Evolutionary conservation across 2,329 filamentous ascomycete species (phyloP).

Genomic region (Tetracladium maxilliforme): DNA sequence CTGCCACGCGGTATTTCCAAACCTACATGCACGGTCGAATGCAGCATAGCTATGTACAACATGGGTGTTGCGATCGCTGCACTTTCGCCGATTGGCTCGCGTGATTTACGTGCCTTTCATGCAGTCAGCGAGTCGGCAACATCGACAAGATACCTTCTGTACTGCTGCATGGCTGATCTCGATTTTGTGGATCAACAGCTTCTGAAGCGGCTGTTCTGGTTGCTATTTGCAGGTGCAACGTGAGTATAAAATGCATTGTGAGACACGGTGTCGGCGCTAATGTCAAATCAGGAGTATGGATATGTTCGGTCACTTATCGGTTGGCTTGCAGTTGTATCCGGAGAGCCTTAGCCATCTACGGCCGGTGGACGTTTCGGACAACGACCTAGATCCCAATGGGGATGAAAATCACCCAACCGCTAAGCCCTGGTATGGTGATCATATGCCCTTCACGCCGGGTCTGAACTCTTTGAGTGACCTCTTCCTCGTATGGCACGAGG

Average conservation of each 20-base stretch:
- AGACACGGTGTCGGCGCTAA: not conserved
- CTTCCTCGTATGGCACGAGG: constrained; percentile 17
- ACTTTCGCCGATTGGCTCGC: constrained; percentile 4
- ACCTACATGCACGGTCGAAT: constrained; percentile 15
- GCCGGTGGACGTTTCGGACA: constrained; percentile 13
- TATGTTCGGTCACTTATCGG: constrained; percentile 12
- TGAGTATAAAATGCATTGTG: constrained; percentile 6
- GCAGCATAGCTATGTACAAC: constrained; percentile 20
- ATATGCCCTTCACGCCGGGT: constrained; percentile 16
- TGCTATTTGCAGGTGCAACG: constrained; percentile 15
- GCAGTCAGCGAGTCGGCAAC: constrained; percentile 11
- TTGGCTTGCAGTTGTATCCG: constrained; percentile 11
- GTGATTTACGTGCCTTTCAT: constrained; percentile 4
- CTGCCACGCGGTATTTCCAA: constrained; percentile 6
- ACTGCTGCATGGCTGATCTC: constrained; percentile 11
- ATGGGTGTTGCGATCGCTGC: constrained; percentile 13
- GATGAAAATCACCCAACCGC: constrained; percentile 4
- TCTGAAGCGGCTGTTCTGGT: constrained; percentile 18
- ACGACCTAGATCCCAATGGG: constrained; percentile 13
- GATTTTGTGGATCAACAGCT: constrained; percentile 14
- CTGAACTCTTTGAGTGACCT: constrained; percentile 17
- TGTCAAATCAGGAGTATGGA: constrained; percentile 12
- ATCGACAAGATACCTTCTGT: constrained; percentile 14
- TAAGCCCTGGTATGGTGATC: constrained; percentile 16
- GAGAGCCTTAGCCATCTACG: constrained; percentile 10